Conservation (phyloP, 2,329 filamentous ascomycete genomes). For the Aspergillus arachidicola region DNA sequence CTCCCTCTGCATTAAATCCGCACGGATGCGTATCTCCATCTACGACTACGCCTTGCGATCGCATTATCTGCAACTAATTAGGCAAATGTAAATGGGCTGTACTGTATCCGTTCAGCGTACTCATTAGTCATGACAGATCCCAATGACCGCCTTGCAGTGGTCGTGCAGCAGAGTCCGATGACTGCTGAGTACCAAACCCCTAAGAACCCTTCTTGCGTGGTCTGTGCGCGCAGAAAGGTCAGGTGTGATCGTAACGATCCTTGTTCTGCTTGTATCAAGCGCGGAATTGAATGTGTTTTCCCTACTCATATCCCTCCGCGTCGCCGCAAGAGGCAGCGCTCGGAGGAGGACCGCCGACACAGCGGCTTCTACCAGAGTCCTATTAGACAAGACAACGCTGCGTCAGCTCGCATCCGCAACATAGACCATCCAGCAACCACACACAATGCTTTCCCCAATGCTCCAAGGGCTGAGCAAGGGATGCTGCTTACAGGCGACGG, state of each 20-base stretch:
- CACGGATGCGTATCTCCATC: not conserved
- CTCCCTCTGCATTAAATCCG: not conserved
- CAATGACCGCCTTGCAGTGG: not conserved
- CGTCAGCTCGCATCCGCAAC: not conserved
- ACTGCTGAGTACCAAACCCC: not conserved
- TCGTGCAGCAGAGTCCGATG: not conserved
- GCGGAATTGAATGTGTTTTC: constrained; percentile 7
- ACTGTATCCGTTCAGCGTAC: not conserved
- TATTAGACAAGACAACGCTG: not conserved
- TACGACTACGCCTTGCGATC: not conserved
- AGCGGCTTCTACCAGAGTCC: not conserved
- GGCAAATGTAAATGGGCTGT: not conserved
- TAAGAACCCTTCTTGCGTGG: constrained; percentile 10
- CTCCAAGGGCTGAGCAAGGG: not conserved
- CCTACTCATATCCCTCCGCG: constrained; percentile 4
- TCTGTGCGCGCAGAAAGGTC: constrained; percentile 12
- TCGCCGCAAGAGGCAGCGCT: constrained; percentile 10
- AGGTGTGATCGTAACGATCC: constrained; percentile 10
- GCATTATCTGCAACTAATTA: not conserved
- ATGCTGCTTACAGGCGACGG: constrained; percentile 8
- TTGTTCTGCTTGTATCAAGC: constrained; percentile 10
- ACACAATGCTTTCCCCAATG: not conserved
- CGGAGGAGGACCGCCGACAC: not conserved
- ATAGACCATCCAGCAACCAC: not conserved
- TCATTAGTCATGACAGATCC: not conserved